phyloP scores from a whole-genome alignment of 345 rosid species.

The Syzygium jambos region DNA sequence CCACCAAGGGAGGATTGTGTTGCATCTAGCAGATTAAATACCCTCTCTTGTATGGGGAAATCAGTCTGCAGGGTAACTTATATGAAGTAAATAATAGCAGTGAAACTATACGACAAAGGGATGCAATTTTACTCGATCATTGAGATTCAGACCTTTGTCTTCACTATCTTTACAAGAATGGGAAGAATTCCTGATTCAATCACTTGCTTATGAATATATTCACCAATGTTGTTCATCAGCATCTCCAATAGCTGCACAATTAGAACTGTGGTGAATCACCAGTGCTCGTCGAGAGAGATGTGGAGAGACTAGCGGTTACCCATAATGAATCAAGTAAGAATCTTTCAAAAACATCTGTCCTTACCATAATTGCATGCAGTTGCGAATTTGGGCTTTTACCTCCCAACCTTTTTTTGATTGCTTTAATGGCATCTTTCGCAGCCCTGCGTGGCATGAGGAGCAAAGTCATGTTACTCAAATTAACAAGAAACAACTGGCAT shows the following conservation, averaged over 20 bases:
- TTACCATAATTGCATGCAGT: slow-evolving; percentile 72
- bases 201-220: slow-evolving; percentile 67
- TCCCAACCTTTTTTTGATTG: slow-evolving; percentile 83
- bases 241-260: slow-evolving; percentile 46
- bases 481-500: background rate
- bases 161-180: slow-evolving; percentile 81
- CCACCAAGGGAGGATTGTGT: slow-evolving; percentile 95
- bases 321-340: background rate
- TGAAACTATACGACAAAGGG: background rate
- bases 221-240: slow-evolving; percentile 95
- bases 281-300: background rate
- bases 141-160: slow-evolving; percentile 67
- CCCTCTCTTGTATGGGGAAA: slow-evolving; percentile 75
- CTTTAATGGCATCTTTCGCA: slow-evolving; percentile 77
- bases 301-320: background rate
- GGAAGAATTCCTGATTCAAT: slow-evolving; percentile 65
- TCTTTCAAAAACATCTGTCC: background rate
- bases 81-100: background rate
- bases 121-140: background rate
- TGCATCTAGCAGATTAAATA: slow-evolving; percentile 94
- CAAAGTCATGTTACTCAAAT: background rate
- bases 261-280: background rate
- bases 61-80: slow-evolving; percentile 45
- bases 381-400: slow-evolving; percentile 58
- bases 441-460: slow-evolving; percentile 34